Base-by-base conservation (phyloP, 495 filamentous ascomycete species). In the Penicillium crystallinum region DNA sequence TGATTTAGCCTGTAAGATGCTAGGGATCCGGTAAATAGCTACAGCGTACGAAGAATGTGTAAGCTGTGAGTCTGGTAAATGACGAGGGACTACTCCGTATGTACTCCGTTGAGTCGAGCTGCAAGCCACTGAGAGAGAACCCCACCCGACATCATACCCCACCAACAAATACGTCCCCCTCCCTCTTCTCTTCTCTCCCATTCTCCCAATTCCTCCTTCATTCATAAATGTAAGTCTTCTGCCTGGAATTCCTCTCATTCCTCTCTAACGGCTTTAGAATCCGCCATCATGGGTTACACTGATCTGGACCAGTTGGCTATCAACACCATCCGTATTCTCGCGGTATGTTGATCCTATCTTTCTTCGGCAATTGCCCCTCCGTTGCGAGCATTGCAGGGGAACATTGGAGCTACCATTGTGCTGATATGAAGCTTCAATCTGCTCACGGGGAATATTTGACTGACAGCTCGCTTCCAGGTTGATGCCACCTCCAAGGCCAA, bases 401-500 rank as follows among this genome's bases (percentile, higher is more conserved):
- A 29, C 10, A 25, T 30, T 5, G 0, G 45, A 30, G 33, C 47
- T 15, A 7, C n/a, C n/a, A 19, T 27, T 1, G 11, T 12, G 4
- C 29, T 33, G 22, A 29, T 43, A 15, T 22, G 3, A 50, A n/a
- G 36, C n/a, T 40, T 29, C 29, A 35, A 50, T 50, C 19, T 18
- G 8, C 7, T 23, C 2, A 56, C 25, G 45, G 37, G 52, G 57
- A 49, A 46, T 48, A 58, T 49, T 62, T 57, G 55, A 14, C 53
- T 57, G 30, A 62, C 35, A 21, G 14, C 9, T 12, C 6, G 48
- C 53, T 35, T 59, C 50, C 64, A 98, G 93, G 87, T 90, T 79
- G 93, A 99, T 97, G 95, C 92, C 67, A 96, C 91, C 69, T 84
- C 85, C 71, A 83, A 87, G 68, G 89, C 92, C 65, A 97, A 97